These are phyloP conservation scores for Globisporangium radiosum DNA, from an alignment of 352 stramenopile species.

Conservation along the genomic window DNA sequence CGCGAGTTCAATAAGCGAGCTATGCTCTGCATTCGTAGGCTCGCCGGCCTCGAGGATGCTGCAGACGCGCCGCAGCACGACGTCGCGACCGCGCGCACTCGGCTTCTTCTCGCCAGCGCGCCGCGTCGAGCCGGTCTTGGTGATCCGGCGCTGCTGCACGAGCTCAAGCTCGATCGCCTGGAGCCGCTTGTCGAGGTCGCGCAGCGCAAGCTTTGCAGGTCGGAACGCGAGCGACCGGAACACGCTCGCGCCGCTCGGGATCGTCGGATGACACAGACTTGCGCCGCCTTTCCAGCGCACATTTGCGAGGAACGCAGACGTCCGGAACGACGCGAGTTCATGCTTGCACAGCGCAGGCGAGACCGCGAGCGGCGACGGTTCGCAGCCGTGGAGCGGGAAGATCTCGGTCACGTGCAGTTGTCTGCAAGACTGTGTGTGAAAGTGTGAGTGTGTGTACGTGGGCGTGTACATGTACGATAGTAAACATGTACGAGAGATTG, in stretches of 20 bases:
- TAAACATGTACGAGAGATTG: neutral
- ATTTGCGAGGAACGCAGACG: slow-evolving; percentile 54
- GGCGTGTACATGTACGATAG: no score
- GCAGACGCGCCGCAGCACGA: slow-evolving; percentile 59
- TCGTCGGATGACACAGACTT: slow-evolving; percentile 50
- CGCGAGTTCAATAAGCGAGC: slow-evolving; percentile 58
- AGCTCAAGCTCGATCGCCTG: slow-evolving; percentile 53
- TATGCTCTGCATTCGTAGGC: slow-evolving; percentile 41
- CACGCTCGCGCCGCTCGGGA: slow-evolving; percentile 31
- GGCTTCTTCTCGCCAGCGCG: slow-evolving; percentile 39
- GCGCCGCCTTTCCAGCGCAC: slow-evolving; percentile 66
- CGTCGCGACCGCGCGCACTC: slow-evolving; percentile 51
- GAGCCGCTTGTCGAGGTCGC: slow-evolving; percentile 61
- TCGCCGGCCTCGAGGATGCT: slow-evolving; percentile 67
- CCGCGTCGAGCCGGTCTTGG: slow-evolving; percentile 30
- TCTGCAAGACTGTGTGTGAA: slow-evolving; percentile 17
- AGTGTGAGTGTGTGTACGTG: neutral
- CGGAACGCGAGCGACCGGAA: slow-evolving; percentile 64
- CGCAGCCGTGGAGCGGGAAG: slow-evolving; percentile 55
- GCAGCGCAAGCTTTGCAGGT: slow-evolving; percentile 58
- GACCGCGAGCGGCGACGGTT: slow-evolving; percentile 33
- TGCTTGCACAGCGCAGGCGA: slow-evolving; percentile 8
- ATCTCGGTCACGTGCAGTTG: slow-evolving; percentile 56
- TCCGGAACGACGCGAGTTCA: slow-evolving; percentile 13
- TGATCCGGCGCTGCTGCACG: slow-evolving; percentile 40